phyloP scores from a whole-genome alignment of 352 stramenopile genomes.

The Thalassiosira mediterranea region DNA sequence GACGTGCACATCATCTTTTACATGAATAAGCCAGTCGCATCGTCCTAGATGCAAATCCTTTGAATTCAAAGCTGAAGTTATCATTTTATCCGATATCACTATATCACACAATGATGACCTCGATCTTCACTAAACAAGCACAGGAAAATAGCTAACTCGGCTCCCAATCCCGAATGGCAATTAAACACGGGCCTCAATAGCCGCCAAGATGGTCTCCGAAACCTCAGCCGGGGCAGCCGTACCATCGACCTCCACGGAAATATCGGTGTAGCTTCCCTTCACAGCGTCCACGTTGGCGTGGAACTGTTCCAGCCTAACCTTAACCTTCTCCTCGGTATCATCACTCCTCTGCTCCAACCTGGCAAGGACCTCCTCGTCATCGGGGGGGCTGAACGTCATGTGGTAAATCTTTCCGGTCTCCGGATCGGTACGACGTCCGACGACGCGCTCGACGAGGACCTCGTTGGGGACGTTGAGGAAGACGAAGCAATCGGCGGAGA shows the following conservation, averaged over 20 bases:
- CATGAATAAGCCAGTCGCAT: no score
- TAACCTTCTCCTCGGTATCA: slow-evolving; percentile 93
- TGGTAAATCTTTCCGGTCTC: slow-evolving; percentile 96
- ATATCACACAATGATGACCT: no score
- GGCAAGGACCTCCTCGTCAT: slow-evolving; percentile 96
- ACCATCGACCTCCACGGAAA: slow-evolving; percentile 84
- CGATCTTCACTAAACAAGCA: no score
- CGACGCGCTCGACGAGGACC: slow-evolving; percentile 95
- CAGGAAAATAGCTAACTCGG: no score
- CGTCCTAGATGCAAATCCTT: no score
- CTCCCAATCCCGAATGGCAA: no score
- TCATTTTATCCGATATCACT: neutral
- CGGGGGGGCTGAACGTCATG: slow-evolving; percentile 96
- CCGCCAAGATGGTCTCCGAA: slow-evolving; percentile 42
- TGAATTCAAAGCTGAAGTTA: slow-evolving; percentile 3
- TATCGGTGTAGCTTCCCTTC: slow-evolving; percentile 84
- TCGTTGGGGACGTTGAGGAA: slow-evolving; percentile 95
- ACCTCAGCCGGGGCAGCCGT: slow-evolving; percentile 51
- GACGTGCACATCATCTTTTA: no score
- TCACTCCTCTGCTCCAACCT: slow-evolving; percentile 96
- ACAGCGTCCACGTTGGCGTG: slow-evolving; percentile 90
- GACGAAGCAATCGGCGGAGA: slow-evolving; percentile 87
- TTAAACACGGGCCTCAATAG: no score
- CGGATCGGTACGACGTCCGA: slow-evolving; percentile 94
- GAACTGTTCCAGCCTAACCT: slow-evolving; percentile 92